Percentiles rank a stretch among this genome's conserved stretches.
Evolutionary conservation across 202 grass and related monocot genomes (phyloP).

Genomic region (Hordeum pubiflorum): DNA sequence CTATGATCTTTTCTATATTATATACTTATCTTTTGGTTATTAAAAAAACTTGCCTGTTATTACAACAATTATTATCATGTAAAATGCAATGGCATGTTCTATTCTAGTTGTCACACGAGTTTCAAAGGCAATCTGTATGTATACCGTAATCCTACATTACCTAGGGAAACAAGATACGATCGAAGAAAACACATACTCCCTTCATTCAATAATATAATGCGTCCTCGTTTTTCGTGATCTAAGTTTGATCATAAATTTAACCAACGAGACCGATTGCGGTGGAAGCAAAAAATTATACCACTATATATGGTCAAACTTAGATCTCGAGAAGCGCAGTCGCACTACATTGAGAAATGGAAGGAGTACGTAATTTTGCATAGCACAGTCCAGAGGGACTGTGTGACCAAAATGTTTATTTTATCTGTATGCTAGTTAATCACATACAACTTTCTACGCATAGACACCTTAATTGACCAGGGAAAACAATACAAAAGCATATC

Average conservation of each 20-base stretch:
- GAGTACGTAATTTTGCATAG: background rate
- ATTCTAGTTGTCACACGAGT: background rate
- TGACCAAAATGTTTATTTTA: conserved; percentile 3
- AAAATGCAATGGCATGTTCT: background rate
- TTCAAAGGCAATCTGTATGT: background rate
- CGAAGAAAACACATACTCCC: background rate
- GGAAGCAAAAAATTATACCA: too few relatives aligned
- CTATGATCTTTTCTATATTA: too few relatives aligned
- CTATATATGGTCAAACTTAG: too few relatives aligned
- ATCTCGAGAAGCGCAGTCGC: too few relatives aligned
- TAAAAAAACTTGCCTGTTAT: too few relatives aligned
- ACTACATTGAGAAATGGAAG: too few relatives aligned
- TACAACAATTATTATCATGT: background rate
- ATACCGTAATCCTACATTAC: background rate
- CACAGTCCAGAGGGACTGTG: background rate
- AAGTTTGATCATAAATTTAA: too few relatives aligned
- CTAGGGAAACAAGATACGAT: background rate
- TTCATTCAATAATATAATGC: too few relatives aligned
- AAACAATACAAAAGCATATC: background rate
- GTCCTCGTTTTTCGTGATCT: too few relatives aligned
- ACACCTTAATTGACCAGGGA: background rate
- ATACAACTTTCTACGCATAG: background rate
- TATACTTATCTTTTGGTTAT: too few relatives aligned
- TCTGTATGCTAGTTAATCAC: conserved; percentile 12
- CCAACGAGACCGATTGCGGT: too few relatives aligned